Evolutionary conservation across 345 rosid genomes (phyloP), one percentile per base, ranked within the genome.

Genomic region (Aurinia saxatilis): DNA sequence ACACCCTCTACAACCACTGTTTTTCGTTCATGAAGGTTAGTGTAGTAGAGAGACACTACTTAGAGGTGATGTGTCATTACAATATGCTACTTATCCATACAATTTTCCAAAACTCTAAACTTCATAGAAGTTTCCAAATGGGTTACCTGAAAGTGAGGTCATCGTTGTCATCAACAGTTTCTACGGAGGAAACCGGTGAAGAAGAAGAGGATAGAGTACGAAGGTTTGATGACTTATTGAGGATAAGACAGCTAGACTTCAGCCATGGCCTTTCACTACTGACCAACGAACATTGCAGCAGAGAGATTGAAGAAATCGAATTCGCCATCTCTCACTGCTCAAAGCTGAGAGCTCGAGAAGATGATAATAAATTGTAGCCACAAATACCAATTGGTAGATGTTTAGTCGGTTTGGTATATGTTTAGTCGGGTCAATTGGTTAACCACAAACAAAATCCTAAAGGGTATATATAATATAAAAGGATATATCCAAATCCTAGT

Each of bases 1-100:
- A 61, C 99, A 89, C 2, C 78, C 84, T 67, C 78, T 77, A 59
- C 99, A 93, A 11, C 88, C 91, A 35, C 97, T 92, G 78, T 37
- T 53, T 21, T n/a, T 40, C 45, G 57, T 57, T 21, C 63, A 21
- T 39, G n/a, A n/a, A n/a, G n/a, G n/a, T n/a, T n/a, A n/a, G n/a
- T n/a, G n/a, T n/a, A n/a, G n/a, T n/a, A n/a, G n/a, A n/a, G n/a
- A n/a, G n/a, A n/a, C n/a, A n/a, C n/a, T n/a, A n/a, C n/a, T n/a
- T n/a, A n/a, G n/a, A n/a, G n/a, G n/a, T n/a, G n/a, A n/a, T n/a
- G n/a, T n/a, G n/a, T n/a, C n/a, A n/a, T n/a, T n/a, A n/a, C n/a
- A n/a, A n/a, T n/a, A n/a, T n/a, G n/a, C 15, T 8, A 8, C 21
- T 12, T 18, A 19, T 19, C 41, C 30, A n/a, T 27, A 29, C 3